These are phyloP conservation scores for Naganishia friedmannii DNA, from an alignment of 768 basidiomycete genomes.

Conservation along the genomic window DNA sequence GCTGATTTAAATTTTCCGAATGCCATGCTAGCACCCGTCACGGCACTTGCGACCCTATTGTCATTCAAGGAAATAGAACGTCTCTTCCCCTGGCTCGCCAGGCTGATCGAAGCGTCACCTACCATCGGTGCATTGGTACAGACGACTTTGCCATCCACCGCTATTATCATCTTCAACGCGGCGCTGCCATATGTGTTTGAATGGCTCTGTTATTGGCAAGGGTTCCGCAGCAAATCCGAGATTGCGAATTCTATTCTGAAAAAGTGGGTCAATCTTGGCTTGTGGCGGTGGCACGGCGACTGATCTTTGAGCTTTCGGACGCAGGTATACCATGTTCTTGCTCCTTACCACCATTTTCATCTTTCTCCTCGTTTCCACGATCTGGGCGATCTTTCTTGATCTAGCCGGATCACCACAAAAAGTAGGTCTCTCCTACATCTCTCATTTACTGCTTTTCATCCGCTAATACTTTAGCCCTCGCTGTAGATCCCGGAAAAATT, in stretches of 20 bases:
- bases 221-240: conserved; percentile 83
- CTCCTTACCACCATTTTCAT: conserved; percentile 90
- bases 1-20: not conserved
- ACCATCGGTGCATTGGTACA: conserved; percentile 83
- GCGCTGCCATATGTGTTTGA: conserved; percentile 83
- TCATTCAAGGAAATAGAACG: conserved; percentile 93
- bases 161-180: conserved; percentile 85
- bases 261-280: conserved; percentile 61
- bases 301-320: not conserved
- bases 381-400: conserved; percentile 85
- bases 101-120: conserved; percentile 66
- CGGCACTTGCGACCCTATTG: conserved; percentile 76
- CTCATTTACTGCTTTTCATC: not conserved
- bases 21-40: conserved; percentile 65
- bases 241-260: conserved; percentile 87
- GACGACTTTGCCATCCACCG: conserved; percentile 87
- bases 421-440: conserved; percentile 35
- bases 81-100: conserved; percentile 78
- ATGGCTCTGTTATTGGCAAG: conserved; percentile 84
- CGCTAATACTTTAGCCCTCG: too few relatives aligned
- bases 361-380: conserved; percentile 85
- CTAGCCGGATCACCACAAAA: conserved; percentile 89
- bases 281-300: not conserved
- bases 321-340: conserved; percentile 88
- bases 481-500: conserved; percentile 77